These are phyloP conservation scores for Ogataea kodamae DNA, from an alignment of 805 yeast species.

Conservation along the genomic window DNA sequence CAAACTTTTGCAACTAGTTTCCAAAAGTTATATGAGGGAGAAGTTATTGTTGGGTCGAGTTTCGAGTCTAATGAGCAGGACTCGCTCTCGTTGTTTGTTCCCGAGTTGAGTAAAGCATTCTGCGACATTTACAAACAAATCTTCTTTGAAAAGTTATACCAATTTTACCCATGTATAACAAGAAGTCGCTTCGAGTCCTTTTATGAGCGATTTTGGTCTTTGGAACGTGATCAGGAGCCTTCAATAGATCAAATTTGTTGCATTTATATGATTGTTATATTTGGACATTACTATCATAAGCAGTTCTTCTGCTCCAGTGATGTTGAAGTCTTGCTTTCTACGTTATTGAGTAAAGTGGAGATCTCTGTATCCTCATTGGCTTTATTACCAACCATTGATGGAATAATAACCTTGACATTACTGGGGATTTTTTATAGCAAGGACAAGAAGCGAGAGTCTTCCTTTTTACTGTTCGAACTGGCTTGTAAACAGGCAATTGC, in stretches of 20 bases:
- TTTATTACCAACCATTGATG: slow-evolving; percentile 1
- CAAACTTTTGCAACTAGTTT: slow-evolving; percentile 1
- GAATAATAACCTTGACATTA: background rate
- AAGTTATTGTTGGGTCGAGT: slow-evolving; percentile 2
- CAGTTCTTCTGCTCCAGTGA: slow-evolving; percentile 1
- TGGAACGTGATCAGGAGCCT: background rate
- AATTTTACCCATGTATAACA: slow-evolving; percentile 3
- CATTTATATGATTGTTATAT: slow-evolving; percentile 1
- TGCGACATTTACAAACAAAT: slow-evolving; percentile 5
- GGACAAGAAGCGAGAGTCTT: slow-evolving; percentile 2
- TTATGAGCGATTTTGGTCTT: slow-evolving; percentile 1
- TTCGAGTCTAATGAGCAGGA: background rate
- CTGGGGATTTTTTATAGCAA: slow-evolving; percentile 2
- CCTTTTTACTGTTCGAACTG: slow-evolving; percentile 2
- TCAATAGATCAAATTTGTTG: slow-evolving; percentile 4
- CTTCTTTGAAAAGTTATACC: slow-evolving; percentile 3
- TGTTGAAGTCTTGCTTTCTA: background rate
- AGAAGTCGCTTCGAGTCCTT: slow-evolving; percentile 1
- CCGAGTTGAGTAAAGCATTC: slow-evolving; percentile 1
- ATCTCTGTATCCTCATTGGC: background rate
- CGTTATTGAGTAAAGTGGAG: background rate
- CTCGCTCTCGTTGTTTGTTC: background rate
- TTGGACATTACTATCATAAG: slow-evolving; percentile 4
- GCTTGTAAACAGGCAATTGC: slow-evolving; percentile 5
- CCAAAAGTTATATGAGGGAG: slow-evolving; percentile 1